Evolutionary conservation across 208 protist species (phyloP).

Genomic region (Porcisia deanei): DNA sequence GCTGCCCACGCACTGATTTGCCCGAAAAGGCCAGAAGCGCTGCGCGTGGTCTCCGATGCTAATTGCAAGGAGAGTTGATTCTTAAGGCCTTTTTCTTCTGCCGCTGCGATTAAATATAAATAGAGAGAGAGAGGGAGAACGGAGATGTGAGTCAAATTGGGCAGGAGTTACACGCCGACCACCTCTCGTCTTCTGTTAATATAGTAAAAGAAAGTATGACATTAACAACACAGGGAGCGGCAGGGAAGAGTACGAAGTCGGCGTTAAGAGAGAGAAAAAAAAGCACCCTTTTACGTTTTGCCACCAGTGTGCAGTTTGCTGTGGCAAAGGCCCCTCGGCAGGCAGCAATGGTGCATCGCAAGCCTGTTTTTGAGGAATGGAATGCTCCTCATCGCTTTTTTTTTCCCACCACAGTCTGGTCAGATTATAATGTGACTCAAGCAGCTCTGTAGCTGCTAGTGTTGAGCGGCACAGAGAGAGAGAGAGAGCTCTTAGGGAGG

Average conservation of each 20-base stretch:
- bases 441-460: not conserved
- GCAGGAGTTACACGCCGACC: not conserved
- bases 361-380: not conserved
- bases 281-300: not conserved
- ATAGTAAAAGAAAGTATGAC: constrained; percentile 7
- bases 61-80: not conserved
- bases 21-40: constrained; percentile 2
- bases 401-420: not conserved
- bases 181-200: not conserved
- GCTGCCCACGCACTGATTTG: not conserved
- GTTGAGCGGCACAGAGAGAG: not conserved
- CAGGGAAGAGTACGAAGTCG: not conserved
- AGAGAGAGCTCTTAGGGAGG: too few species aligned
- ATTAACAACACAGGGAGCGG: not conserved
- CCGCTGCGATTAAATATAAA: not conserved
- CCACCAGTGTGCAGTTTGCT: not conserved
- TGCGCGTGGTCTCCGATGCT: not conserved
- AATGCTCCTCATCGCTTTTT: not conserved
- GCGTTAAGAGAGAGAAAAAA: not conserved
- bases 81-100: constrained; percentile 6
- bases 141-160: constrained; percentile 3
- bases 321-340: not conserved
- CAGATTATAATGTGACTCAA: not conserved
- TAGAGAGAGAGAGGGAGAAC: constrained; percentile 9
- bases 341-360: not conserved